Evolutionary conservation across 2,329 filamentous ascomycete species (phyloP).

Genomic region (Microdochium trichocladiopsis): DNA sequence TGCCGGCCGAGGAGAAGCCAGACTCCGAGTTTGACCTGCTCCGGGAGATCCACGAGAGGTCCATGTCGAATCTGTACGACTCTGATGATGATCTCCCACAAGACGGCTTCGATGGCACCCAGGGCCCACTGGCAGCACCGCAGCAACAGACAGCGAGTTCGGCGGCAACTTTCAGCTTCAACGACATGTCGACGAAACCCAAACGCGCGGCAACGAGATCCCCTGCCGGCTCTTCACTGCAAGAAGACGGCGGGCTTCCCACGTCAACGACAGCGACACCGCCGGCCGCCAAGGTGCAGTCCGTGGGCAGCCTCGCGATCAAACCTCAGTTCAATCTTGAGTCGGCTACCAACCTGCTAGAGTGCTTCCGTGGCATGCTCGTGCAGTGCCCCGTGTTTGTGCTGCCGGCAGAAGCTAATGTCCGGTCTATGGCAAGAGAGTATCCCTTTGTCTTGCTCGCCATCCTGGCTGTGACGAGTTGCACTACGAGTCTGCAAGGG

Average conservation of each 20-base stretch:
- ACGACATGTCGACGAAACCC: slow-evolving; percentile 13
- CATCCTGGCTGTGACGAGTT: slow-evolving; percentile 43
- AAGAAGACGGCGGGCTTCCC: not conserved
- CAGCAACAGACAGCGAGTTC: not conserved
- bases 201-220: not conserved
- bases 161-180: slow-evolving; percentile 14
- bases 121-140: slow-evolving; percentile 2
- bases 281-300: slow-evolving; percentile 9
- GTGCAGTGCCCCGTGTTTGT: slow-evolving; percentile 35
- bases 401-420: slow-evolving; percentile 30
- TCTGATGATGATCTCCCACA: slow-evolving; percentile 14
- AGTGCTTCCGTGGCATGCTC: slow-evolving; percentile 35
- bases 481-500: slow-evolving; percentile 38
- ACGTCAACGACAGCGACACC: slow-evolving; percentile 19
- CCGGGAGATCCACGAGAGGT: slow-evolving; percentile 31
- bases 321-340: slow-evolving; percentile 48
- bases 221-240: slow-evolving; percentile 2
- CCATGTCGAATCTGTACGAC: slow-evolving; percentile 32
- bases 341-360: slow-evolving; percentile 39
- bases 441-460: slow-evolving; percentile 48
- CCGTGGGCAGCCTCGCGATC: slow-evolving; percentile 31
- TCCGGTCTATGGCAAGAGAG: slow-evolving; percentile 33
- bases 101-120: slow-evolving; percentile 3
- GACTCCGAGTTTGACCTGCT: slow-evolving; percentile 33
- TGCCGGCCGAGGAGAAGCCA: slow-evolving; percentile 30